phyloP scores from a whole-genome alignment of 1,284 basidiomycete genomes.

The Mycosarcoma maydis region DNA sequence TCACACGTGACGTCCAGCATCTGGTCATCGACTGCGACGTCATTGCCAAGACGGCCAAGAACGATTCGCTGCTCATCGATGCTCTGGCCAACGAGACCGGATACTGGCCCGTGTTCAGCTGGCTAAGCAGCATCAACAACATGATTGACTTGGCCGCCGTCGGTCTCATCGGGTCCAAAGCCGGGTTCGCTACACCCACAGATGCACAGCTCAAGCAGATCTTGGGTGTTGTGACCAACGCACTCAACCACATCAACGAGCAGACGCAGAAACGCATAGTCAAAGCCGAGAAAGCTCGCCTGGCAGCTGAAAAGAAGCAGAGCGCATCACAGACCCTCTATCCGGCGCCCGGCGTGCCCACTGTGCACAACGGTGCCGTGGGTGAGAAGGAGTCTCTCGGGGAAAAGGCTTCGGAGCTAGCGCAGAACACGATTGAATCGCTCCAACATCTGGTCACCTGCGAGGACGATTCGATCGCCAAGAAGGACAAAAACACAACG shows the following conservation, averaged over 20 bases:
- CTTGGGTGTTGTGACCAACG: conserved; percentile 80
- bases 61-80: conserved; percentile 78
- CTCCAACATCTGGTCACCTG: conserved; percentile 20
- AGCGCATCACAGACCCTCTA: conserved; percentile 3
- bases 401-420: conserved; percentile 28
- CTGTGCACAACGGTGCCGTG: not conserved
- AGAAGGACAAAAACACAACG: conserved; percentile 22
- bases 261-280: conserved; percentile 53
- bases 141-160: conserved; percentile 91
- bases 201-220: conserved; percentile 84
- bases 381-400: conserved; percentile 23
- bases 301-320: conserved; percentile 40
- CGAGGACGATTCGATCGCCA: not conserved
- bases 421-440: conserved; percentile 22
- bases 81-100: conserved; percentile 83
- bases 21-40: conserved; percentile 81
- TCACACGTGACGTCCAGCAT: conserved; percentile 41
- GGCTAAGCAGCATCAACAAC: conserved; percentile 84
- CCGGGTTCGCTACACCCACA: conserved; percentile 84
- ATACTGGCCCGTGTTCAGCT: conserved; percentile 74
- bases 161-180: conserved; percentile 94
- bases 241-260: conserved; percentile 75
- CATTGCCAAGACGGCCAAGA: conserved; percentile 74
- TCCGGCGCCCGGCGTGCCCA: conserved; percentile 7
- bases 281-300: conserved; percentile 44